Conservation (phyloP, 257 asterid genomes). For the Ophiorrhiza pumila region DNA sequence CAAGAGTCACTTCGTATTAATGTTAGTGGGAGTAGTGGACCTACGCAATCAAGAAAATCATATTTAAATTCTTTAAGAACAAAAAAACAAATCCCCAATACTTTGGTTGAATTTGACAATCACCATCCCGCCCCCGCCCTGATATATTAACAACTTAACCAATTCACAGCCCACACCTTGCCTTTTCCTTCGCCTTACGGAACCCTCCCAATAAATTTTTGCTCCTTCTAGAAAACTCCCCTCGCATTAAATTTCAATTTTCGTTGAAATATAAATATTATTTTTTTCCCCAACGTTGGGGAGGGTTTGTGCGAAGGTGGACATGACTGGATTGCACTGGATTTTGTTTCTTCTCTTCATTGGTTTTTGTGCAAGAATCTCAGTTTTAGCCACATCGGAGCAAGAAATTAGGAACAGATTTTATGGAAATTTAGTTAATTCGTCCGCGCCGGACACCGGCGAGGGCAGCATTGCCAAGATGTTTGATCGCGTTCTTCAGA, state of each 20-base stretch:
- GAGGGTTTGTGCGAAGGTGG: slow-evolving; percentile 21
- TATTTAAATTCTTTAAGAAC: too few species aligned
- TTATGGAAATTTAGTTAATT: slow-evolving; percentile 77
- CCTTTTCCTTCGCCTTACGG: slow-evolving; percentile 3
- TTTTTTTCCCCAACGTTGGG: slow-evolving; percentile 30
- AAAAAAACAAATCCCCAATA: too few species aligned
- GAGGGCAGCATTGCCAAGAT: slow-evolving; percentile 81
- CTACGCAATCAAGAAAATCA: neutral
- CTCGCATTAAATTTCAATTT: neutral
- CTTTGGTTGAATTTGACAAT: too few species aligned
- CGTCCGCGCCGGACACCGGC: slow-evolving; percentile 54
- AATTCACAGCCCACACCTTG: neutral
- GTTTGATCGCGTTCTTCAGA: slow-evolving; percentile 93
- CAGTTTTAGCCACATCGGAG: slow-evolving; percentile 60
- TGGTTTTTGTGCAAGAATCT: slow-evolving; percentile 26
- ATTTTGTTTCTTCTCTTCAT: slow-evolving; percentile 28
- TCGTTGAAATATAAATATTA: neutral
- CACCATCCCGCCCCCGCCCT: slow-evolving; percentile 14
- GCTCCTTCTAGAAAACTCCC: neutral
- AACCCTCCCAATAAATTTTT: neutral
- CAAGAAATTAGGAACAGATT: slow-evolving; percentile 74
- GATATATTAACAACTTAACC: neutral
- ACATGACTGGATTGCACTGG: slow-evolving; percentile 23
- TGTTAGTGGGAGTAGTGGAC: neutral
- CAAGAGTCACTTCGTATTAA: neutral